Base-by-base conservation (phyloP, 2,329 filamentous ascomycete species). In the Sphaerulina populicola region DNA sequence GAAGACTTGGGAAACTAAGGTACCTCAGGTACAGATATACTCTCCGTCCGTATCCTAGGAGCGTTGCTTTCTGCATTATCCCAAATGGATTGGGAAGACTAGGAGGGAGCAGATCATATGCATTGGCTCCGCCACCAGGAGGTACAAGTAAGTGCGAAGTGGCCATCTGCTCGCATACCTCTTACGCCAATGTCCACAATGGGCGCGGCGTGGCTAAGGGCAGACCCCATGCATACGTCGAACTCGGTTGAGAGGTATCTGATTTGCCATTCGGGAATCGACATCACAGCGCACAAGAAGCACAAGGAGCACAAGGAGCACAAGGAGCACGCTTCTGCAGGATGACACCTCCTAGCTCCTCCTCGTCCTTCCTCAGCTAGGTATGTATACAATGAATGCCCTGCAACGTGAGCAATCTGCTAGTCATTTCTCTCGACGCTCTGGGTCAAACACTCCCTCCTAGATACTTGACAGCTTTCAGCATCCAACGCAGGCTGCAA, bases 101-200 rank as follows among this genome's bases (percentile, higher is more conserved):
- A 12, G 44, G n/a, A n/a, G n/a, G n/a, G n/a, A n/a, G n/a, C 21
- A 23, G 44, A 46, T 46, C 44, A 21, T 27, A 46, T 46, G 44
- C 44, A 46, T 46, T 46, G 44, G 42, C 44, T 33, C 31, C 31
- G 31, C 31, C 31, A 35, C 31, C 12, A n/a, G n/a, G n/a, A n/a
- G n/a, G n/a, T 35, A 38, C 44, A 31, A 42, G 38, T 48, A 39
- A 27, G 37, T 48, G 37, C 45, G 27, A 33, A 10, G 10, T 42
- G 46, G 33, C 46, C 38, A 48, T 48, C 46, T 31, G 29, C 29
- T 15, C 10, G 23, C 23, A 9, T 14, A 14, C n/a, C n/a, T n/a
- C n/a, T n/a, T n/a, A n/a, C 14, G 30, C 6, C 39, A 23, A 27
- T 31, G 37, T 31, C 29, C 37, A 21, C 38, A 33, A 48, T 48